Base-by-base conservation (phyloP, 2,329 filamentous ascomycete genomes). In the Microsporum audouinii region DNA sequence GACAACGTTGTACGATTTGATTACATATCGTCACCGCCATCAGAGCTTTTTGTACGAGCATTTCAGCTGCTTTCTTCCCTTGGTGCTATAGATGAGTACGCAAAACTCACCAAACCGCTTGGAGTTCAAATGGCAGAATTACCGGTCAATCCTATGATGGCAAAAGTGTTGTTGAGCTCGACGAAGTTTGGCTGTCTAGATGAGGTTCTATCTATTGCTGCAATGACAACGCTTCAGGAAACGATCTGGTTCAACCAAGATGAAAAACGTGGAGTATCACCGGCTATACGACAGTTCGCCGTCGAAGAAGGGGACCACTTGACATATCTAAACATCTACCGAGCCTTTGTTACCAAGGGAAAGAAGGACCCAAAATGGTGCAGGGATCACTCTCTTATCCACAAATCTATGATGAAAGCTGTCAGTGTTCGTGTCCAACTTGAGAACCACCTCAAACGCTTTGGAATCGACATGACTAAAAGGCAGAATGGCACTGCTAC, bases 141-240 rank as follows among this genome's bases (percentile, higher is more conserved):
- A 49, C 88, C 91, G 0, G 84, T 97, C 5, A 90, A 96, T 67
- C 94, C 94, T 0, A 96, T 96, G 90, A 94, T 96, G 82, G 89
- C 88, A 5, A 95, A 92, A 75, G 89, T 88, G 0, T 79, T 96
- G 3, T 83, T 97, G 6, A 84, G 86, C 17, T 88, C 91, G 0
- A 77, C 84, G 3, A 79, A 81, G 0, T 95, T 96, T 73, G 81
- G 80, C 41, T 96, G 91, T 66, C 76, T 95, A 10, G 87, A 84
- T 70, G 92, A 96, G 73, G 88, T 97, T 59, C 80, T 97, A 31
- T 90, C 87, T 1, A 95, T 97, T 65, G 90, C 92, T 4, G 91
- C 94, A 14, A 97, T 99, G 92, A 88, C 89, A 38, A 94, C 87
- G 64, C 78, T 95, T 0, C 88, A 91, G 63, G 88, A 89, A 3